phyloP scores from a whole-genome alignment of 208 protist genomes.

The Wallacemonas collosoma region DNA sequence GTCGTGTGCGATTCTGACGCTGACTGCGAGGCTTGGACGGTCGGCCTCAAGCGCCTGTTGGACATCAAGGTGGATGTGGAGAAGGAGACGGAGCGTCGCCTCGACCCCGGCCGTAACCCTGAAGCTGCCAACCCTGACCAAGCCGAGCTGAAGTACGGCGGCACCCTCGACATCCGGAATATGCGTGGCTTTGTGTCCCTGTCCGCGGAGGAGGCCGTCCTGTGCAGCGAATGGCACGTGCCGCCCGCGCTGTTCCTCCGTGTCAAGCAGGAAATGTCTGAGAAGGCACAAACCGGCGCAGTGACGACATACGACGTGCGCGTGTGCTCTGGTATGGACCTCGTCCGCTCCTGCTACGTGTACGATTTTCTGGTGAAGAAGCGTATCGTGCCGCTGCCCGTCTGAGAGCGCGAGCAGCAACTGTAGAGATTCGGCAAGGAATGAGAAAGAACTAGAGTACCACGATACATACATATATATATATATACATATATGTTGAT shows the following conservation, averaged over 20 bases:
- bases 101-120: slow-evolving; percentile 14
- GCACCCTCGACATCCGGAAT: slow-evolving; percentile 76
- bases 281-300: slow-evolving; percentile 64
- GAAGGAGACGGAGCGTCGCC: slow-evolving; percentile 49
- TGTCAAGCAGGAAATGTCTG: slow-evolving; percentile 81
- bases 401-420: slow-evolving; percentile 19
- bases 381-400: slow-evolving; percentile 50
- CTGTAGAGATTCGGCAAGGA: background rate
- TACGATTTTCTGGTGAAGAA: slow-evolving; percentile 79
- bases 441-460: background rate
- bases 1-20: slow-evolving; percentile 89
- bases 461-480: background rate
- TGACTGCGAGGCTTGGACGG: slow-evolving; percentile 90
- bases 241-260: slow-evolving; percentile 86
- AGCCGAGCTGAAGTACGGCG: slow-evolving; percentile 79
- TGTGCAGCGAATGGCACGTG: slow-evolving; percentile 90
- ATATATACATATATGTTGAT: too few relatives aligned
- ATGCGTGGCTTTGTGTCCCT: slow-evolving; percentile 84
- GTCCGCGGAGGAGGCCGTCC: slow-evolving; percentile 62
- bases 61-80: slow-evolving; percentile 66
- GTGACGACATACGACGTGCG: slow-evolving; percentile 89
- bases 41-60: slow-evolving; percentile 84
- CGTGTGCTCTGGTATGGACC: slow-evolving; percentile 75
- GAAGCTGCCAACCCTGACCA: slow-evolving; percentile 24
- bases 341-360: slow-evolving; percentile 71